Percentiles rank a stretch among this genome's conserved stretches.
phyloP scores from a whole-genome alignment of 176 grass and related monocot genomes.

The Ananas comosus region DNA sequence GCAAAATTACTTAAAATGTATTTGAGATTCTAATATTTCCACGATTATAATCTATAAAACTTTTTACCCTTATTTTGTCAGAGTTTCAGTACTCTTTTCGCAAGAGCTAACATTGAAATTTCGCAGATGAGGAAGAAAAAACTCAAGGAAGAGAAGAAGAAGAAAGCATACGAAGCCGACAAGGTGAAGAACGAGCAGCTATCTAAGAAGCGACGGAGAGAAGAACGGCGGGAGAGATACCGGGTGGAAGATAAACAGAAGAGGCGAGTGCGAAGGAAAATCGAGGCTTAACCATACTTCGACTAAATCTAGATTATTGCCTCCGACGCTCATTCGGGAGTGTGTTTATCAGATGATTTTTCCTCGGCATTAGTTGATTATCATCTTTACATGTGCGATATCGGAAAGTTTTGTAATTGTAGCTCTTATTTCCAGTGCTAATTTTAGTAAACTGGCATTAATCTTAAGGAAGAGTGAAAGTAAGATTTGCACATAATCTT shows the following conservation, averaged over 20 bases:
- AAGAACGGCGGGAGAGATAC: slow-evolving; percentile 74
- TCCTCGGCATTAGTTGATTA: too few relatives aligned
- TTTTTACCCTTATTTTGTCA: background rate
- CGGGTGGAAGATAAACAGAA: slow-evolving; percentile 74
- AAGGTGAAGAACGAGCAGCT: slow-evolving; percentile 66
- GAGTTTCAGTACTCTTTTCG: background rate
- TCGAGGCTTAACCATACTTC: background rate
- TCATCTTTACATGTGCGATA: too few relatives aligned
- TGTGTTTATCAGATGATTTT: too few relatives aligned
- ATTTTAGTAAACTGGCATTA: too few relatives aligned
- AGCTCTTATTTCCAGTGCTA: too few relatives aligned
- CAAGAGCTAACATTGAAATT: background rate
- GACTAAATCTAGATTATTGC: too few relatives aligned
- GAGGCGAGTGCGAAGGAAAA: slow-evolving; percentile 46
- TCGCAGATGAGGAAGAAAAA: slow-evolving; percentile 65
- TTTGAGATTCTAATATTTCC: background rate
- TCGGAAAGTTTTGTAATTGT: too few relatives aligned
- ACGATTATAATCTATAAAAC: background rate
- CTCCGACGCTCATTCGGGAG: too few relatives aligned
- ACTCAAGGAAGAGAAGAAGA: slow-evolving; percentile 52
- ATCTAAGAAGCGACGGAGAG: slow-evolving; percentile 64
- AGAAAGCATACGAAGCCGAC: slow-evolving; percentile 61
- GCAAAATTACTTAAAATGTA: background rate
- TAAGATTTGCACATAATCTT: too few relatives aligned
- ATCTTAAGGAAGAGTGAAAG: too few relatives aligned